Conservation (phyloP, 768 basidiomycete genomes). For the Leccinum arenicola region DNA sequence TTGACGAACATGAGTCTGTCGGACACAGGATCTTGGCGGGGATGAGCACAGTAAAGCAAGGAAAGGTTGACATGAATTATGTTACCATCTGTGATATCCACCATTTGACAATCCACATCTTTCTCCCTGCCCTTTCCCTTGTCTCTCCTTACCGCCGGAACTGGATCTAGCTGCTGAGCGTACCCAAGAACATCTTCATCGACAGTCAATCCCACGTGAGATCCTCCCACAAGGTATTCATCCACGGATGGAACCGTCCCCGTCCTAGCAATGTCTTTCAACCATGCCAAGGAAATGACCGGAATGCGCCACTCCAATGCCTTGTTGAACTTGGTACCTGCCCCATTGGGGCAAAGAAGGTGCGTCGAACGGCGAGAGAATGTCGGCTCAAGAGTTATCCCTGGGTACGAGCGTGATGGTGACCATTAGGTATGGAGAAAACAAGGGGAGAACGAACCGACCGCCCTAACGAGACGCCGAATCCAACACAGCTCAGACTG, state of each 20-base stretch:
- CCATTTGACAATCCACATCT: conserved; percentile 27
- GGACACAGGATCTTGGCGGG: conserved; percentile 5
- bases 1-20: conserved; percentile 19
- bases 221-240: conserved; percentile 31
- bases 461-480: conserved; percentile 28
- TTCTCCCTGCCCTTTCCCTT: conserved; percentile 36
- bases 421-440: neutral
- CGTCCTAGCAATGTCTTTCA: conserved; percentile 52
- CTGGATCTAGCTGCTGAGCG: neutral
- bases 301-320: conserved; percentile 78
- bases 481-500: conserved; percentile 66
- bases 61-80: neutral
- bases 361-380: conserved; percentile 75
- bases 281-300: conserved; percentile 70
- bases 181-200: conserved; percentile 20
- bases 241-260: conserved; percentile 45
- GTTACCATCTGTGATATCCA: conserved; percentile 40
- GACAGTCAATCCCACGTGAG: conserved; percentile 40
- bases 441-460: conserved; percentile 14
- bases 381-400: conserved; percentile 50
- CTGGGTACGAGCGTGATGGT: conserved; percentile 31
- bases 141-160: conserved; percentile 10
- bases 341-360: conserved; percentile 69
- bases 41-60: neutral
- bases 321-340: conserved; percentile 74